Evolutionary conservation across 2,329 filamentous ascomycete genomes (phyloP).

Genomic region (Aspergillus awamori): DNA sequence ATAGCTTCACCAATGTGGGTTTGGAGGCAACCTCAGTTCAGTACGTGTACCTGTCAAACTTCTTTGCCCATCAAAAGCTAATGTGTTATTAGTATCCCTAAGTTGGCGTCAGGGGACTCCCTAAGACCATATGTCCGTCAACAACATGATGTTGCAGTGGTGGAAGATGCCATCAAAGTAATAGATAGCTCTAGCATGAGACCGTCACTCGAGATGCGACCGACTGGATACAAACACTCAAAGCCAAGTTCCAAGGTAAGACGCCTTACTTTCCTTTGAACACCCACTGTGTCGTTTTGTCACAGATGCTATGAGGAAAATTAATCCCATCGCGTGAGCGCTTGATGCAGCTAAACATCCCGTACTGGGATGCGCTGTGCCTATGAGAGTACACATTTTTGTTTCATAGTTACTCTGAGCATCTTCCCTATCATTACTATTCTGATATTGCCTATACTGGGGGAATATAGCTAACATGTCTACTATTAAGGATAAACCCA

Average conservation of each 20-base stretch:
- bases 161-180: slow-evolving; percentile 54
- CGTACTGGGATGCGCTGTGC: slow-evolving; percentile 79
- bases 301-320: slow-evolving; percentile 70
- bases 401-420: slow-evolving; percentile 76
- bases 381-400: slow-evolving; percentile 62
- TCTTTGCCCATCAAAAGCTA: not conserved
- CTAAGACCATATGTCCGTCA: slow-evolving; percentile 59
- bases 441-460: not conserved
- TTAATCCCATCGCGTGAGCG: slow-evolving; percentile 62
- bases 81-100: slow-evolving; percentile 49
- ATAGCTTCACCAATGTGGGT: not conserved
- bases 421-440: slow-evolving; percentile 30
- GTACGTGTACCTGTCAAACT: slow-evolving; percentile 13
- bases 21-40: slow-evolving; percentile 11
- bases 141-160: slow-evolving; percentile 55
- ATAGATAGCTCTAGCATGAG: slow-evolving; percentile 50
- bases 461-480: slow-evolving; percentile 14
- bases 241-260: slow-evolving; percentile 50
- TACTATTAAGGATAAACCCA: slow-evolving; percentile 56
- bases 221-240: slow-evolving; percentile 1
- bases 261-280: slow-evolving; percentile 8
- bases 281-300: slow-evolving; percentile 10
- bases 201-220: slow-evolving; percentile 18
- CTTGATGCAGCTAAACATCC: slow-evolving; percentile 74
- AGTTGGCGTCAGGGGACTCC: slow-evolving; percentile 50